Evolutionary conservation across 1,284 basidiomycete genomes (phyloP).

Genomic region (Pterulicium gracile): DNA sequence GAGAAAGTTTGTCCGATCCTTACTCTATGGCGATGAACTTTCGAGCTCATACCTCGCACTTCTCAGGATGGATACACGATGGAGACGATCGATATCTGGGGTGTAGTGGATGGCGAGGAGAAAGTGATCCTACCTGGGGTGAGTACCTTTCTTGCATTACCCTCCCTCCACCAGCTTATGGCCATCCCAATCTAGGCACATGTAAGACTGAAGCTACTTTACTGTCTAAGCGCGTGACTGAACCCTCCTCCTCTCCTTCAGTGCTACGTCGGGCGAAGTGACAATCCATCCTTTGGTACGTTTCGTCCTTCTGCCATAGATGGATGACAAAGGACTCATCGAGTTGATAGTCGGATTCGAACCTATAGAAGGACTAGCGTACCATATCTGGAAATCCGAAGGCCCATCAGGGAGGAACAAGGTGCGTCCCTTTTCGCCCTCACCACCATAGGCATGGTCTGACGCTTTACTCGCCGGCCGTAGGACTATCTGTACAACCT

Average conservation of each 20-base stretch:
- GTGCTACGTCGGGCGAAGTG: conserved; percentile 70
- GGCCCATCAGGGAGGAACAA: conserved; percentile 84
- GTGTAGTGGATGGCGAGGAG: conserved; percentile 37
- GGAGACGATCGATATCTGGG: conserved; percentile 52
- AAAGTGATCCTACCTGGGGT: conserved; percentile 44
- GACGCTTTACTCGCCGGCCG: background rate
- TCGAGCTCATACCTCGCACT: background rate
- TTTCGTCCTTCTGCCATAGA: conserved; percentile 2
- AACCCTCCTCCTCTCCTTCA: conserved; percentile 17
- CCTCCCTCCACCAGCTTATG: background rate
- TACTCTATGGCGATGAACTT: background rate
- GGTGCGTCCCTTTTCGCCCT: conserved; percentile 21
- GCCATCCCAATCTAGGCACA: conserved; percentile 20
- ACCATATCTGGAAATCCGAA: conserved; percentile 59
- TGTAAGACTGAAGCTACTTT: no score
- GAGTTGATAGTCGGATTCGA: conserved; percentile 76
- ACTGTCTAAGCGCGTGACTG: no score
- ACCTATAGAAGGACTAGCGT: conserved; percentile 54
- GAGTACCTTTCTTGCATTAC: conserved; percentile 13
- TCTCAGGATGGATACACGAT: conserved; percentile 65
- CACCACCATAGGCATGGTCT: background rate
- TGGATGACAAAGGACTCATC: no score
- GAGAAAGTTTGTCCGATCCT: conserved; percentile 52
- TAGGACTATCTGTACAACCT: conserved; percentile 77
- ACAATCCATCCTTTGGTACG: conserved; percentile 72